Conservation (phyloP, 257 asterid species). For the Rehmannia glutinosa region DNA sequence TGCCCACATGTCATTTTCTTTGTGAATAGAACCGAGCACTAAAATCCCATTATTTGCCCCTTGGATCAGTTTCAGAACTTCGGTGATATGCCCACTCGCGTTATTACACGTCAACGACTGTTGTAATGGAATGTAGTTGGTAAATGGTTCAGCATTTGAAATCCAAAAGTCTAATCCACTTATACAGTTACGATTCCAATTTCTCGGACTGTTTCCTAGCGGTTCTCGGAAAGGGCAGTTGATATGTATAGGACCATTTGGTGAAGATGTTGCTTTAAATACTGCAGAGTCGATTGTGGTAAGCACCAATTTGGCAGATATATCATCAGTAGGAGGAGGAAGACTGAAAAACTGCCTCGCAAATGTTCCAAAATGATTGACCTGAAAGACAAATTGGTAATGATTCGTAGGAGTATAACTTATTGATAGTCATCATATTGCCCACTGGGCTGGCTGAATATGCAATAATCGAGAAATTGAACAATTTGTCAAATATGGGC, state of each 20-base stretch:
- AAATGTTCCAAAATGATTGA: constrained; percentile 81
- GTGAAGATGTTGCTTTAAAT: constrained; percentile 63
- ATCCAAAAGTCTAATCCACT: constrained; percentile 79
- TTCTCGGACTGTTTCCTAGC: constrained; percentile 48
- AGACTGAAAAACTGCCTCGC: constrained; percentile 72
- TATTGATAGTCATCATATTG: not conserved
- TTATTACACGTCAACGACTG: constrained; percentile 35
- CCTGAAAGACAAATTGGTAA: constrained; percentile 31
- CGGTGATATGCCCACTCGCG: constrained; percentile 35
- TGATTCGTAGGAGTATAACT: not conserved
- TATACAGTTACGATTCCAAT: constrained; percentile 60
- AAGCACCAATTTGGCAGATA: constrained; percentile 81
- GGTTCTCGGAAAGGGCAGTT: constrained; percentile 96
- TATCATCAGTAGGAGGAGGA: constrained; percentile 73
- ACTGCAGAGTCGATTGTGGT: constrained; percentile 86
- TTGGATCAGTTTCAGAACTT: constrained; percentile 55
- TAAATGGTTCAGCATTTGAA: constrained; percentile 64
- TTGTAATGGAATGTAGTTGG: constrained; percentile 57
- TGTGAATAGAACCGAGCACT: constrained; percentile 75
- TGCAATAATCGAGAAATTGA: too few relatives aligned
- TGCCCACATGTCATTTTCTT: constrained; percentile 94
- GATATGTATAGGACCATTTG: constrained; percentile 87
- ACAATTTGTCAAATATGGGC: too few relatives aligned
- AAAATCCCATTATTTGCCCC: constrained; percentile 76
- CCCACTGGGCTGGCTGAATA: too few relatives aligned